Base-by-base conservation (phyloP, 73 alveolate species). In the Paramecium sexaurelia region DNA sequence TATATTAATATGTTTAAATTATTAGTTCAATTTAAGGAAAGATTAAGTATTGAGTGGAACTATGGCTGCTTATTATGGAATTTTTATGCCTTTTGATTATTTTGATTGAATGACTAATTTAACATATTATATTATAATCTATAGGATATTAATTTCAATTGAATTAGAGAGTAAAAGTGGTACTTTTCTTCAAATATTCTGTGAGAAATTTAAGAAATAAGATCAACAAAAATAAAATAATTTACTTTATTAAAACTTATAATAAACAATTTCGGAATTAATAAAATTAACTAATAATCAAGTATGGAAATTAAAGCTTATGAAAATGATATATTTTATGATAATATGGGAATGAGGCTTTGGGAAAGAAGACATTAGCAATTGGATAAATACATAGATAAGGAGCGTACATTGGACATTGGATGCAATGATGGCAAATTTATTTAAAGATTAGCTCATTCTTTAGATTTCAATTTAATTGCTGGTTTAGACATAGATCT, bases 361-460 rank as follows among this genome's bases (percentile, higher is more conserved):
- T 78, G 90, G 90, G 90, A 78, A 43, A 37, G 90, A 43, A 78
- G 90, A 24, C 90, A 78, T 78, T 26, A 78, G 41, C 27, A 37
- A 8, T 13, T 78, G 15, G 90, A 78, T 78, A 26, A 37, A 78
- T 78, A 40, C 7, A 43, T 78, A 37, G 71, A 43, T 3, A 40
- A 8, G 3, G 73, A 43, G 0, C 6, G 51, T 3, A 29, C 36
- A 24, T 39, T 78, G 9, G 90, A 78, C 13, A 78, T 78, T 13
- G 90, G 90, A 29, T 78, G 90, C 90, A 78, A 78, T 33, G 90
- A 78, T 39, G 90, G 90, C 29, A 78, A 78, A 24, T 78, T 78
- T 41, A 20, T 78, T 41, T 56, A 29, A 29, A 37, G 90, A 5
- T 33, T 29, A 22, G 26, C 90, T 24, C 90, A 78, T 78, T 78